phyloP scores from a whole-genome alignment of 1,284 basidiomycete genomes.

The Puccinia polysora region DNA sequence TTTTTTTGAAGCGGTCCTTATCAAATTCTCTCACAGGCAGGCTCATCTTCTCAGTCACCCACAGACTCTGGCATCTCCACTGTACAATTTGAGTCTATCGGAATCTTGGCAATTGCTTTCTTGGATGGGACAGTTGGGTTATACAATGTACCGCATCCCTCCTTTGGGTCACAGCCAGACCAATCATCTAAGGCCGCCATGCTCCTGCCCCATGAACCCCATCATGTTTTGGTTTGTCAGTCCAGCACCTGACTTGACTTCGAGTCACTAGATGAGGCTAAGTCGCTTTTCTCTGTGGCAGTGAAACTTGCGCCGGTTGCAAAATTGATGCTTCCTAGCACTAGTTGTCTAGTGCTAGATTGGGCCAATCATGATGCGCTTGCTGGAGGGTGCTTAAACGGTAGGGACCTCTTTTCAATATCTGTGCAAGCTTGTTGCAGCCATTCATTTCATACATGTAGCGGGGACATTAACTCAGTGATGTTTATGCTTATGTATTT shows the following conservation, averaged over 20 bases:
- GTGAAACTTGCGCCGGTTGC: slow-evolving; percentile 64
- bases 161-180: slow-evolving; percentile 45
- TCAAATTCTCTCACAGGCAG: background rate
- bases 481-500: too few species aligned
- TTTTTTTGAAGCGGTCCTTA: background rate
- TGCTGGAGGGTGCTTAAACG: slow-evolving; percentile 73
- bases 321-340: slow-evolving; percentile 67
- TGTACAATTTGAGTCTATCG: slow-evolving; percentile 56
- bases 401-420: slow-evolving; percentile 57
- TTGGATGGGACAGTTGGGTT: slow-evolving; percentile 74
- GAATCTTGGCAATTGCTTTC: slow-evolving; percentile 73
- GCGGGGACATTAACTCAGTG: background rate
- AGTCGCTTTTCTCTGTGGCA: slow-evolving; percentile 53
- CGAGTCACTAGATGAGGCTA: slow-evolving; percentile 34
- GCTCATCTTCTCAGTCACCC: too few species aligned
- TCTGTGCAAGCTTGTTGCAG: too few species aligned
- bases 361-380: slow-evolving; percentile 78
- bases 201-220: slow-evolving; percentile 3
- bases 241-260: slow-evolving; percentile 17
- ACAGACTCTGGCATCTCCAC: background rate
- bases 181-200: background rate
- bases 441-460: background rate
- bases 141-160: slow-evolving; percentile 70
- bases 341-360: slow-evolving; percentile 68
- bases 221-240: slow-evolving; percentile 46